Base-by-base conservation (phyloP, 805 yeast genomes). In the Saturnispora serradocipensis region DNA sequence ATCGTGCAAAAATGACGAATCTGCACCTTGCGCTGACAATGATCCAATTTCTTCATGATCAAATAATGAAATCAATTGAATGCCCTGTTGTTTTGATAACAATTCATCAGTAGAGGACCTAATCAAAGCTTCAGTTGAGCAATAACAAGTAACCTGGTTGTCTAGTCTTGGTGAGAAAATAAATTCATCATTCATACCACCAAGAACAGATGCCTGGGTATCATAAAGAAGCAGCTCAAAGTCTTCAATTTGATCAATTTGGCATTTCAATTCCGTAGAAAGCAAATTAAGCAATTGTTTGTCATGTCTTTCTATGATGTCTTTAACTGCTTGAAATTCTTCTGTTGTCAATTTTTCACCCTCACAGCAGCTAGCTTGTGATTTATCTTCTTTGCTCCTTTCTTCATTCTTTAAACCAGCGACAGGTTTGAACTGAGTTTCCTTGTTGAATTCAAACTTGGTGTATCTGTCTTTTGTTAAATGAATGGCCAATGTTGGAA, bases 31-130 rank as follows among this genome's bases (percentile, higher is more conserved):
- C 13, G 96, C 96, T 16, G 96, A 85, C 8, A 81, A 74, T 1
- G 97, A 89, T 0, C 99, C 99, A 58, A 91, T 77, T 67, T 91
- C 99, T 68, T 91, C 99, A 67, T 93, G 98, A 66, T 91, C 99
- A 66, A 93, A 91, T 54, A 90, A 72, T 0, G 96, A 82, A 50
- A 89, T 75, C 63, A 90, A 66, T 62, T 85, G 82, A 42, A 88
- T 81, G 43, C 87, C 84, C 2, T 70, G 56, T 52, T 80, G 84
- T 0, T 67, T 59, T 1, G 64, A 68, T 42, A 84, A 65, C 15
- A 34, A 27, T 1, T 43, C 48, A 11, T 48, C 34, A 0, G 50
- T 35, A 2, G 62, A 34, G 0, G 77, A 68, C 52, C 76, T 77
- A 40, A 86, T 69, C 46, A 91, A 70, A 6, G 88, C 97, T 53